Conservation (phyloP, 2,329 filamentous ascomycete species). For the Ophiocordyceps unilateralis region DNA sequence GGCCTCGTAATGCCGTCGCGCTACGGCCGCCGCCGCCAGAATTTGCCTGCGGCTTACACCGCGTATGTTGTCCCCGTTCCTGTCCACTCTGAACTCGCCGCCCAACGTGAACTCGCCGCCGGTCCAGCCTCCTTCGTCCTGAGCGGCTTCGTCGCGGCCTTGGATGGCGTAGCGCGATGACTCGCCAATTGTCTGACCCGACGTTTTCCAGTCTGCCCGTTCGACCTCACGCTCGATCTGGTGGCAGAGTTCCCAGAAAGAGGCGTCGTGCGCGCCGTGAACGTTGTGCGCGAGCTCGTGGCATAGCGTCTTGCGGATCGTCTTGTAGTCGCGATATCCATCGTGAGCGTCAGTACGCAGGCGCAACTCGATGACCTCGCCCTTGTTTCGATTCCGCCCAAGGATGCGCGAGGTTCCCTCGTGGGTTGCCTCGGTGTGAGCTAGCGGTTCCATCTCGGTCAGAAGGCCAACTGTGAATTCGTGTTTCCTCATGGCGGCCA, state of each 20-base stretch:
- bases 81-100: conserved; percentile 14
- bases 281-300: conserved; percentile 94
- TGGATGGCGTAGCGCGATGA: conserved; percentile 40
- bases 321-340: conserved; percentile 84
- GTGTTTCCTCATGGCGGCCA: conserved; percentile 66
- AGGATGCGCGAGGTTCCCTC: conserved; percentile 60
- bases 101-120: conserved; percentile 66
- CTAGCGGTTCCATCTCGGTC: conserved; percentile 86
- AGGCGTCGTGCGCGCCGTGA: conserved; percentile 61
- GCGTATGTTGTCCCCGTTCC: conserved; percentile 18
- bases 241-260: conserved; percentile 81
- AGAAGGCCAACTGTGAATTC: conserved; percentile 70
- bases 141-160: conserved; percentile 31
- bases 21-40: conserved; percentile 36
- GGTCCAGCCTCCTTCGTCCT: conserved; percentile 61
- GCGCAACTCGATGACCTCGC: conserved; percentile 79
- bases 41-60: conserved; percentile 55
- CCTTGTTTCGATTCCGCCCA: conserved; percentile 72
- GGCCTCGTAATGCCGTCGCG: conserved; percentile 16
- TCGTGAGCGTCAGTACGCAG: conserved; percentile 88
- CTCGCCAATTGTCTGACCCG: conserved; percentile 50
- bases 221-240: conserved; percentile 80
- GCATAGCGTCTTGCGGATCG: conserved; percentile 79
- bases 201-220: conserved; percentile 57
- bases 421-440: conserved; percentile 55